Base-by-base conservation (phyloP, 2,329 filamentous ascomycete species). In the Coniella vitis region DNA sequence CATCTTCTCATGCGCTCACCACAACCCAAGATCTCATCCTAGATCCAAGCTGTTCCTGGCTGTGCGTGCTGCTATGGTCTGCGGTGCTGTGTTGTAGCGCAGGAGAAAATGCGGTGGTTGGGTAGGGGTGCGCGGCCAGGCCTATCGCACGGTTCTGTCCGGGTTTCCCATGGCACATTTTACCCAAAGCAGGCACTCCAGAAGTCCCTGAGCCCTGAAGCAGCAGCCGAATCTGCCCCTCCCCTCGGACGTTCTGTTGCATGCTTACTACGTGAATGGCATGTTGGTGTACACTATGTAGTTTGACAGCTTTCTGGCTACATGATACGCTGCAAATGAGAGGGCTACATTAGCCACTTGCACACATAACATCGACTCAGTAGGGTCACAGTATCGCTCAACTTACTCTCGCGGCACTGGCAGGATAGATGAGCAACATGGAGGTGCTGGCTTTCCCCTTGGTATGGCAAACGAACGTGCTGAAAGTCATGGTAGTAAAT, bases 41-140 rank as follows among this genome's bases (percentile, higher is more conserved):
- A 51, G 49, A 51, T 51, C 49, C 20, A 45, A 41, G 45, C 40
- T 40, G 13, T 29, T 32, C 40, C 19, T 21, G n/a, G 4, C 25
- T 32, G 25, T 32, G 29, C 4, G n/a, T n/a, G 3, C 17, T 17
- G 7, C 16, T 10, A 21, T 14, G 20, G 14, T 21, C 37, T 3
- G 16, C 17, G 10, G 20, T 4, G 17, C 25, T 17, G 40, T 17
- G 16, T n/a, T 7, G 7, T 20, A 13, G 40, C 22, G 45, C 19
- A 29, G 22, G 20, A 37, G 45, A 52, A n/a, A 51, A 52, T 32
- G 37, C 42, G 46, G 46, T 52, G 49, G 49, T 52, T 52, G 49
- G 49, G 49, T 17, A n/a, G 9, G 14, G 21, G 22, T 19, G 7
- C 10, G 3, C 2, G 14, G 21, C 38, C n/a, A 17, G n/a, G 35